Percentiles rank a stretch among this genome's conserved stretches.
Evolutionary conservation across 169 alveolate species (phyloP).

Genomic region (Cryptosporidium meleagridis): DNA sequence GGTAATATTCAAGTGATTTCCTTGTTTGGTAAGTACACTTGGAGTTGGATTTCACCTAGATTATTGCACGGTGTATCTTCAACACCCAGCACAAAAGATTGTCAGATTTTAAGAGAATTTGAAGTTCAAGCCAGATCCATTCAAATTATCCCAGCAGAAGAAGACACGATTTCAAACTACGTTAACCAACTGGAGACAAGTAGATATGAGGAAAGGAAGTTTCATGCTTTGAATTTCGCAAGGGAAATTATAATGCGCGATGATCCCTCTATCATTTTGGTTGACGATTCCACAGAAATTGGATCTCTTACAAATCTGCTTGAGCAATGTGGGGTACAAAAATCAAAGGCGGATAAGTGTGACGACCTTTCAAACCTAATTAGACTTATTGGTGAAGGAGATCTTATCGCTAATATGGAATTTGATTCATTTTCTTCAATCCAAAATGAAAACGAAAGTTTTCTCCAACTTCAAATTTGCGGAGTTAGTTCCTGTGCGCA

Average conservation of each 20-base stretch:
- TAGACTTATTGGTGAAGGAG: conserved; percentile 33
- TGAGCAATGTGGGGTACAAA: conserved; percentile 65
- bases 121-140: conserved; percentile 69
- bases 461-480: conserved; percentile 52
- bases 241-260: conserved; percentile 57
- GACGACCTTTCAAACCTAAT: conserved; percentile 23
- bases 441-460: conserved; percentile 50
- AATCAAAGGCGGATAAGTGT: conserved; percentile 20
- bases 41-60: conserved; percentile 53
- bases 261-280: conserved; percentile 65
- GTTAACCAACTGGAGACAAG: conserved; percentile 60
- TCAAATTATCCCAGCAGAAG: conserved; percentile 50
- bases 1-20: conserved; percentile 58
- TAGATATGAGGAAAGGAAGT: conserved; percentile 68
- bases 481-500: conserved; percentile 65
- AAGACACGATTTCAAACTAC: conserved; percentile 40
- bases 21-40: conserved; percentile 31
- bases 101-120: conserved; percentile 61
- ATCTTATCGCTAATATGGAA: neutral
- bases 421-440: conserved; percentile 32
- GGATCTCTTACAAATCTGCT: conserved; percentile 65
- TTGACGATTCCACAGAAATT: conserved; percentile 71
- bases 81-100: conserved; percentile 38
- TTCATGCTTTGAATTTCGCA: conserved; percentile 22
- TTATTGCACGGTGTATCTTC: conserved; percentile 23